These are phyloP conservation scores for Forsythia suspensa DNA, from an alignment of 257 asterid genomes.

Conservation along the genomic window DNA sequence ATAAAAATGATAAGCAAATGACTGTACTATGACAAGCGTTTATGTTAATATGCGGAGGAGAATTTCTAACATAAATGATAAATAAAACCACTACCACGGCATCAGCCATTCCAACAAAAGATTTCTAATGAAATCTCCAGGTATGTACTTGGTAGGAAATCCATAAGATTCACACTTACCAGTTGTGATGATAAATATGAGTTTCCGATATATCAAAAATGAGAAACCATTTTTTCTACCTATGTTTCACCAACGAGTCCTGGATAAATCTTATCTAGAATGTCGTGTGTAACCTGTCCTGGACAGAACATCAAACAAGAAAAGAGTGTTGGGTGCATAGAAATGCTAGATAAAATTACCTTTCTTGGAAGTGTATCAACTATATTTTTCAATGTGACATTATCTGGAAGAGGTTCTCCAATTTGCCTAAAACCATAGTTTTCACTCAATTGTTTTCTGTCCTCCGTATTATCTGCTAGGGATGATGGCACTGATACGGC, in stretches of 20 bases:
- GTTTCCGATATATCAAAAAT: too few relatives aligned
- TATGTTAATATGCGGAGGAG: neutral
- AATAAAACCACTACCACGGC: neutral
- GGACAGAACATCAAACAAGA: neutral
- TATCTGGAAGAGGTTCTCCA: slow-evolving; percentile 91
- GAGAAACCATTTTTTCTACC: too few relatives aligned
- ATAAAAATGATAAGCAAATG: neutral
- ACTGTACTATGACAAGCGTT: neutral
- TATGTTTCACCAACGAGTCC: too few relatives aligned
- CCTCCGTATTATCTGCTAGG: slow-evolving; percentile 52
- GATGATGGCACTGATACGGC: slow-evolving; percentile 69
- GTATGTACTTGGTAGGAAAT: neutral
- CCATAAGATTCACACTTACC: neutral
- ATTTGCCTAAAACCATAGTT: slow-evolving; percentile 84
- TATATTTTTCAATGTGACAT: slow-evolving; percentile 70
- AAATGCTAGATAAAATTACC: slow-evolving; percentile 39
- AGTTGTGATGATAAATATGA: too few relatives aligned
- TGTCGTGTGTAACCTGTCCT: neutral
- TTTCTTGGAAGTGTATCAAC: slow-evolving; percentile 77
- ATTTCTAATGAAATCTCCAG: neutral
- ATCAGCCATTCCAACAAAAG: neutral
- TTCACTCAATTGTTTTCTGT: slow-evolving; percentile 52
- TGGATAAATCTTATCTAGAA: neutral
- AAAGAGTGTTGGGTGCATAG: neutral
- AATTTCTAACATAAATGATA: neutral